phyloP scores from a whole-genome alignment of 768 basidiomycete genomes.

The Termitomyces sp. region DNA sequence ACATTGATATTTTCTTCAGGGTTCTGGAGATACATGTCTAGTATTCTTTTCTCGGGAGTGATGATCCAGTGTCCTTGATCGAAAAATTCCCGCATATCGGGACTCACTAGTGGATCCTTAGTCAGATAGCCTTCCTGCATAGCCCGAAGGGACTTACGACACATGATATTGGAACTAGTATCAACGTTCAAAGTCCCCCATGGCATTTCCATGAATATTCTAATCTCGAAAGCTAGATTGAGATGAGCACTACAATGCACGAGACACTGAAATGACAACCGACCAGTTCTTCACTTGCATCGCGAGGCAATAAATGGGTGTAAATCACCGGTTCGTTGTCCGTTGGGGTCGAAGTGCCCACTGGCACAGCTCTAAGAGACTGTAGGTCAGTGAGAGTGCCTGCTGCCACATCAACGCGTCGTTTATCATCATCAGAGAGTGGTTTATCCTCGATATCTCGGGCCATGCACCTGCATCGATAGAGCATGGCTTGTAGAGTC shows the following conservation, averaged over 20 bases:
- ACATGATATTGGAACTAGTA: not conserved
- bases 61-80: not conserved
- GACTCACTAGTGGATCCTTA: not conserved
- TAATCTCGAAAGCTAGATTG: not conserved
- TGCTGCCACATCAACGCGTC: not conserved
- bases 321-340: not conserved
- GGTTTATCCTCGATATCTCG: not conserved
- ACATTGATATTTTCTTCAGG: not conserved
- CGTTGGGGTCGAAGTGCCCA: not conserved
- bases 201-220: not conserved
- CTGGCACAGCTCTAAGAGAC: not conserved
- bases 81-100: not conserved
- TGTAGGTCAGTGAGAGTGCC: not conserved
- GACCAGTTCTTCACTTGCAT: not conserved
- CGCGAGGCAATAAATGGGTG: not conserved
- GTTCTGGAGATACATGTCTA: not conserved
- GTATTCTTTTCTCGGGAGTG: not conserved
- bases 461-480: not conserved
- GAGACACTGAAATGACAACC: not conserved
- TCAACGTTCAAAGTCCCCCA: not conserved
- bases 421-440: not conserved
- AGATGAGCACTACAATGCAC: not conserved
- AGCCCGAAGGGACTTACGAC: not conserved
- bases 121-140: not conserved
- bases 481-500: not conserved